Evolutionary conservation across 129 eudicot genomes (phyloP).

Genomic region (Heracleum sosnowskyi): DNA sequence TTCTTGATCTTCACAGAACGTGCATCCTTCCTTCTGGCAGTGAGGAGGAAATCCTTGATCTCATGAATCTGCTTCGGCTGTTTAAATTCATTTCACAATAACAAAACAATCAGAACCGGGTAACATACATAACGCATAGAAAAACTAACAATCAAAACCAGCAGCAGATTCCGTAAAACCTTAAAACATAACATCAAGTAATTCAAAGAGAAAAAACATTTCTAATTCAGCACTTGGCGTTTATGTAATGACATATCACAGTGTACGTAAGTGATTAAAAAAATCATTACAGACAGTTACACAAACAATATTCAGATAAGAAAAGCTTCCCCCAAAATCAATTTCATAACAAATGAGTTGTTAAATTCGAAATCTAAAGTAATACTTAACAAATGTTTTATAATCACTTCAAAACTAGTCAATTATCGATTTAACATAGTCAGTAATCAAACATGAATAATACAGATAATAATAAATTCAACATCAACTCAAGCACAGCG

Average conservation of each 20-base stretch:
- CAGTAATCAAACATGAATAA: background rate
- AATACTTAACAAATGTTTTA: no score
- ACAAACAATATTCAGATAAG: no score
- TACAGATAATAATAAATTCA: background rate
- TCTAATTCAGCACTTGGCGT: no score
- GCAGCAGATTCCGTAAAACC: background rate
- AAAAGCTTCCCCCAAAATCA: background rate
- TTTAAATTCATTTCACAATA: background rate
- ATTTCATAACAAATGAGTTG: background rate
- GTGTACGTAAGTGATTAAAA: no score
- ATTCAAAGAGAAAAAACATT: no score
- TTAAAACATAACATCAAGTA: background rate
- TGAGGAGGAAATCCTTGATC: slow-evolving; percentile 6
- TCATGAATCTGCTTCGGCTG: slow-evolving; percentile 1
- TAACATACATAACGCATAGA: background rate
- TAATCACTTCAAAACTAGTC: no score
- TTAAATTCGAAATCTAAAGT: background rate
- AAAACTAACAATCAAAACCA: background rate
- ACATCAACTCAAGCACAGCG: background rate
- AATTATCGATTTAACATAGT: background rate
- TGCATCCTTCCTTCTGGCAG: slow-evolving; percentile 9
- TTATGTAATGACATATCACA: background rate
- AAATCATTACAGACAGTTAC: no score
- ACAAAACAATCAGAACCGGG: background rate
- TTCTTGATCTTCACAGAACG: slow-evolving; percentile 4